Conservation (phyloP, 805 yeast species). For the Ogataea minuta region DNA sequence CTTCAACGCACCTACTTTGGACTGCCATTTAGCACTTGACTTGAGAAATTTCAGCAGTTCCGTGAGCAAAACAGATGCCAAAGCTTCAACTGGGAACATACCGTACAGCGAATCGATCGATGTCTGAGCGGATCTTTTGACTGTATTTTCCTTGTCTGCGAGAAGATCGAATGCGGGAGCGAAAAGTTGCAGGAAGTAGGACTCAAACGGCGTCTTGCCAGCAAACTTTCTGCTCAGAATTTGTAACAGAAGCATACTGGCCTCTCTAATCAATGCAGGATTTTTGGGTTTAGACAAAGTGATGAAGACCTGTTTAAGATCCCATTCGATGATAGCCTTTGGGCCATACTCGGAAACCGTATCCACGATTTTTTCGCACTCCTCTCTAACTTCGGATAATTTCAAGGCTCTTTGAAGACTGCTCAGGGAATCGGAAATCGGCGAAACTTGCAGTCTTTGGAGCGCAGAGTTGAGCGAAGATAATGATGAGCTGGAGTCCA, state of each 20-base stretch:
- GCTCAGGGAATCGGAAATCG: conserved; percentile 58
- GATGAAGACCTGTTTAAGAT: conserved; percentile 57
- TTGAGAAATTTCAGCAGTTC: conserved; percentile 60
- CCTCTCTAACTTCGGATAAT: conserved; percentile 53
- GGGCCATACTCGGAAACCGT: conserved; percentile 45
- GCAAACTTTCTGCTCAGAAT: conserved; percentile 57
- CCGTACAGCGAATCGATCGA: conserved; percentile 71
- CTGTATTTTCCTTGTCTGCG: conserved; percentile 85
- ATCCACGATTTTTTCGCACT: conserved; percentile 53
- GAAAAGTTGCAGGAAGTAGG: conserved; percentile 64
- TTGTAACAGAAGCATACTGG: conserved; percentile 61
- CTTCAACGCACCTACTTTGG: conserved; percentile 77
- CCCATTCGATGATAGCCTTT: conserved; percentile 58
- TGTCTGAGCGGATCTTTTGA: conserved; percentile 80
- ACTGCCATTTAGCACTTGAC: conserved; percentile 91
- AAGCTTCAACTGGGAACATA: conserved; percentile 72
- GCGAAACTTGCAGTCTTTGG: conserved; percentile 60
- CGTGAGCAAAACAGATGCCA: conserved; percentile 67
- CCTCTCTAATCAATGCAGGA: conserved; percentile 72
- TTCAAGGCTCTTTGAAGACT: conserved; percentile 50
- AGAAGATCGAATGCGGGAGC: conserved; percentile 64
- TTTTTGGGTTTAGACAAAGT: conserved; percentile 73
- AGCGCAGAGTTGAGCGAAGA: conserved; percentile 65
- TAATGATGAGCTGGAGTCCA: conserved; percentile 64
- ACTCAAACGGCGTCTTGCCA: conserved; percentile 71